Evolutionary conservation across 208 protist species (phyloP).

Genomic region (Blastocrithidia nonstop): DNA sequence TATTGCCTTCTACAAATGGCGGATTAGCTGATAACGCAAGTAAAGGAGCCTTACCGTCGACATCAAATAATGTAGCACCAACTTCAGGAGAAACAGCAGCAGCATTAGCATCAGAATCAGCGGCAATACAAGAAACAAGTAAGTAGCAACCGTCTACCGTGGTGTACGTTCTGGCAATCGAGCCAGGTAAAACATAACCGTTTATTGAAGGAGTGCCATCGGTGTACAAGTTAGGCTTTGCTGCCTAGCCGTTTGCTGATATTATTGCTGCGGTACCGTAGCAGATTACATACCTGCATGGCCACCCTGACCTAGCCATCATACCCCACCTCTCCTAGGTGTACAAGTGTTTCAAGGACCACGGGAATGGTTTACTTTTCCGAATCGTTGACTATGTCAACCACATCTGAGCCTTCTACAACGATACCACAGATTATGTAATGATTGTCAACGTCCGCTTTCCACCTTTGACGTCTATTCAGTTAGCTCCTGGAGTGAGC

Average conservation of each 20-base stretch:
- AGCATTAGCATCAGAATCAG: too few relatives aligned
- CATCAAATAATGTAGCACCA: too few relatives aligned
- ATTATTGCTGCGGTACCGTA: neutral
- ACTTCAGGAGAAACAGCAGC: too few relatives aligned
- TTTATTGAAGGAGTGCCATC: conserved; percentile 37
- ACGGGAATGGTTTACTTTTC: conserved; percentile 71
- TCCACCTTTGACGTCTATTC: conserved; percentile 6
- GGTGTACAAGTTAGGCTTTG: conserved; percentile 36
- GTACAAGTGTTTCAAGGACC: conserved; percentile 49
- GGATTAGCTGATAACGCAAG: too few relatives aligned
- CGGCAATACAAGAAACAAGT: too few relatives aligned
- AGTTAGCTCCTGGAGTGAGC: conserved; percentile 17
- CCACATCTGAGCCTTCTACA: conserved; percentile 70
- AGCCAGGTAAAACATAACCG: conserved; percentile 25
- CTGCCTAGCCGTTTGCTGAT: conserved; percentile 25
- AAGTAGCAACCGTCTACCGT: too few relatives aligned
- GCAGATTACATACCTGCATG: conserved; percentile 25
- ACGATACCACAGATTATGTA: conserved; percentile 57
- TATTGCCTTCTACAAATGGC: too few relatives aligned
- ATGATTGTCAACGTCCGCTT: conserved; percentile 54
- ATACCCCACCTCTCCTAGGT: conserved; percentile 37
- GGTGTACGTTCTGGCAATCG: conserved; percentile 24
- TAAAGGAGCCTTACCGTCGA: too few relatives aligned
- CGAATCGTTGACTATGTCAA: conserved; percentile 49
- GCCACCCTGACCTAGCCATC: conserved; percentile 25